A percentile compares a stretch with the other conserved stretches of the same genome.
These are phyloP conservation scores for Fusarium udum DNA, from an alignment of 2,329 filamentous ascomycete genomes.

Conservation along the genomic window DNA sequence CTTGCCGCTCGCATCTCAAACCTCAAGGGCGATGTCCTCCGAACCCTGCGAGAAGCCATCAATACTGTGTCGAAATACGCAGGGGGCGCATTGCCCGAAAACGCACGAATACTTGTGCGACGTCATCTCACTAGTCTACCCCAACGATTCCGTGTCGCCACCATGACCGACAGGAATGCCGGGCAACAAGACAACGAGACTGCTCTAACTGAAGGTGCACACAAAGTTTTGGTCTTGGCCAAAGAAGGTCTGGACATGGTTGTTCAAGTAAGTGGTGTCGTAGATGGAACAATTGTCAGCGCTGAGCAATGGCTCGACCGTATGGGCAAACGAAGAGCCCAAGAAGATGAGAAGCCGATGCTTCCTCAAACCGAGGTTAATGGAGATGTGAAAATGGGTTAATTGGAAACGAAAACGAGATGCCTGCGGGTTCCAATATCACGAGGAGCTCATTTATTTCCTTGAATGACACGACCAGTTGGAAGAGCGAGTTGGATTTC, in stretches of 20 bases:
- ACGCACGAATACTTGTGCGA: conserved; percentile 84
- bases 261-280: conserved; percentile 84
- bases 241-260: conserved; percentile 95
- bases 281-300: conserved; percentile 88
- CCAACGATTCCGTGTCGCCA: conserved; percentile 81
- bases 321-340: conserved; percentile 61
- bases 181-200: conserved; percentile 49
- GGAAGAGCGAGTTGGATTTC: conserved; percentile 6
- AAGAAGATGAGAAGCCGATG: conserved; percentile 43
- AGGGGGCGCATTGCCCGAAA: conserved; percentile 89
- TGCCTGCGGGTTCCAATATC: conserved; percentile 12
- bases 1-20: conserved; percentile 72
- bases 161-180: conserved; percentile 51
- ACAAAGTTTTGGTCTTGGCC: conserved; percentile 84
- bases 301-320: conserved; percentile 92
- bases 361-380: conserved; percentile 37
- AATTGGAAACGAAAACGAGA: conserved; percentile 22
- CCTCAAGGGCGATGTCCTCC: conserved; percentile 76
- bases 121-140: conserved; percentile 86
- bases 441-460: conserved; percentile 16
- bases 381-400: conserved; percentile 45
- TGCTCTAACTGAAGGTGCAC: conserved; percentile 65
- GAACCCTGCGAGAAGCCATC: conserved; percentile 82
- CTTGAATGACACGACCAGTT: conserved; percentile 4
- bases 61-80: conserved; percentile 89